Evolutionary conservation across 2,329 filamentous ascomycete genomes (phyloP).

Genomic region (Fusarium sp.): DNA sequence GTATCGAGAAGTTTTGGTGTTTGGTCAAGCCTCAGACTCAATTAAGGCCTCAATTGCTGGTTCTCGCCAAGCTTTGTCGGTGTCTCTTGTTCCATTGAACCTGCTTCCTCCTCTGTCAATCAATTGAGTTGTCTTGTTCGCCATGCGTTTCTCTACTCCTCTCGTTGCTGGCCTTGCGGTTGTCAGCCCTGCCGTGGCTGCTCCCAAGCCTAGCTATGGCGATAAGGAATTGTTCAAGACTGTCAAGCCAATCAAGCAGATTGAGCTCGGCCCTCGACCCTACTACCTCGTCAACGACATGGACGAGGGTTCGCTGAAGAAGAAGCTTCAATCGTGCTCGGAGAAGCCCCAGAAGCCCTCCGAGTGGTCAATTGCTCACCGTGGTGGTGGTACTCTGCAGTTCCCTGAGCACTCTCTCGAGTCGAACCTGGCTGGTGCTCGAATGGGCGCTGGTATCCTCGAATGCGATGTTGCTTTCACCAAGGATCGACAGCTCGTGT

Average conservation of each 20-base stretch:
- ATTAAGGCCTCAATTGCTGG: constrained; percentile 16
- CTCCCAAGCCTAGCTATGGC: constrained; percentile 40
- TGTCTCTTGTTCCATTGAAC: not conserved
- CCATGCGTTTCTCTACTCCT: constrained; percentile 50
- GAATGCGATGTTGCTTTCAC: constrained; percentile 78
- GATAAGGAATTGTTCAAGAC: constrained; percentile 44
- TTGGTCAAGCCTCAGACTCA: constrained; percentile 27
- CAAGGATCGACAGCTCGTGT: constrained; percentile 73
- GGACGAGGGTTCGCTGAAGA: constrained; percentile 69
- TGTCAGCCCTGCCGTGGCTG: constrained; percentile 44
- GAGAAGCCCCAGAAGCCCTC: constrained; percentile 64
- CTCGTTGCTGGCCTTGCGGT: constrained; percentile 49
- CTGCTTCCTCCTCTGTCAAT: not conserved
- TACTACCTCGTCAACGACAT: constrained; percentile 74
- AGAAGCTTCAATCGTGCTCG: constrained; percentile 68
- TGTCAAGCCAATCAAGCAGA: constrained; percentile 58
- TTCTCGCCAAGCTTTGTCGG: constrained; percentile 9
- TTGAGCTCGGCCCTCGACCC: constrained; percentile 72
- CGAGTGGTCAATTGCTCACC: constrained; percentile 71
- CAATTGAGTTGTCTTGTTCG: constrained; percentile 23
- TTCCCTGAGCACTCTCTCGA: constrained; percentile 73
- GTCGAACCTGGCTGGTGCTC: constrained; percentile 69
- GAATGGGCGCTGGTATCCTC: constrained; percentile 74
- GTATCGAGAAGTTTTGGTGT: not conserved
- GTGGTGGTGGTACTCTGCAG: constrained; percentile 70